Evolutionary conservation across 2,329 filamentous ascomycete genomes (phyloP).

Genomic region (Botrytis tulipae): DNA sequence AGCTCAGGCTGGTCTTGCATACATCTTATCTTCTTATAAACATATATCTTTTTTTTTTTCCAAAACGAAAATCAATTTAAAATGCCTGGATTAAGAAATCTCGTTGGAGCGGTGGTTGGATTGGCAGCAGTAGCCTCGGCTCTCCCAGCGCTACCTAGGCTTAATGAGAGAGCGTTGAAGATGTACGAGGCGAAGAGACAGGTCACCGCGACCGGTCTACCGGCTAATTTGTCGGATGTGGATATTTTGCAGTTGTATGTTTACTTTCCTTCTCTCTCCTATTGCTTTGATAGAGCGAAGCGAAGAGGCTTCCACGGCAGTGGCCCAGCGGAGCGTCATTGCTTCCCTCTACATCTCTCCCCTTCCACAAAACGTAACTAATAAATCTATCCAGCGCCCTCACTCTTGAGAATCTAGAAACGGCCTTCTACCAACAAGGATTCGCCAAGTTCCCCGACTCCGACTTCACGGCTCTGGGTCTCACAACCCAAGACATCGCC

Average conservation of each 20-base stretch:
- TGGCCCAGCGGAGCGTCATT: neutral
- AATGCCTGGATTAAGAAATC: slow-evolving; percentile 37
- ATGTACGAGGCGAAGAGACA: slow-evolving; percentile 34
- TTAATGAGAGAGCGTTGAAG: slow-evolving; percentile 31
- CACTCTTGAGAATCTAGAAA: slow-evolving; percentile 73
- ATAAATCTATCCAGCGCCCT: slow-evolving; percentile 52
- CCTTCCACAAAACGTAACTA: neutral
- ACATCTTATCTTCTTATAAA: slow-evolving; percentile 21
- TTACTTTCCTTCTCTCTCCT: slow-evolving; percentile 18
- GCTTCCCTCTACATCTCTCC: fast-evolving
- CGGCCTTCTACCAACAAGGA: slow-evolving; percentile 68
- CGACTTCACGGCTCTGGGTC: slow-evolving; percentile 63
- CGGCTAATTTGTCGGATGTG: slow-evolving; percentile 46
- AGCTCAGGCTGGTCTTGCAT: slow-evolving; percentile 38
- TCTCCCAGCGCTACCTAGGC: slow-evolving; percentile 34
- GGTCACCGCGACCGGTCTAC: slow-evolving; percentile 36
- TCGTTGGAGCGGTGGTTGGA: slow-evolving; percentile 34
- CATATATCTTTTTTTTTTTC: neutral
- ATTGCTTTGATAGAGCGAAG: neutral
- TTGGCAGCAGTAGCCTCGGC: slow-evolving; percentile 32
- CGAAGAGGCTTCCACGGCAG: neutral
- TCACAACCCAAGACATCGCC: slow-evolving; percentile 52
- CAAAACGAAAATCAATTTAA: slow-evolving; percentile 6
- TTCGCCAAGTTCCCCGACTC: slow-evolving; percentile 63
- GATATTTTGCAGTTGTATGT: slow-evolving; percentile 55